These are phyloP conservation scores for Myriangium duriaei DNA, from an alignment of 2,329 filamentous ascomycete genomes.

Conservation along the genomic window DNA sequence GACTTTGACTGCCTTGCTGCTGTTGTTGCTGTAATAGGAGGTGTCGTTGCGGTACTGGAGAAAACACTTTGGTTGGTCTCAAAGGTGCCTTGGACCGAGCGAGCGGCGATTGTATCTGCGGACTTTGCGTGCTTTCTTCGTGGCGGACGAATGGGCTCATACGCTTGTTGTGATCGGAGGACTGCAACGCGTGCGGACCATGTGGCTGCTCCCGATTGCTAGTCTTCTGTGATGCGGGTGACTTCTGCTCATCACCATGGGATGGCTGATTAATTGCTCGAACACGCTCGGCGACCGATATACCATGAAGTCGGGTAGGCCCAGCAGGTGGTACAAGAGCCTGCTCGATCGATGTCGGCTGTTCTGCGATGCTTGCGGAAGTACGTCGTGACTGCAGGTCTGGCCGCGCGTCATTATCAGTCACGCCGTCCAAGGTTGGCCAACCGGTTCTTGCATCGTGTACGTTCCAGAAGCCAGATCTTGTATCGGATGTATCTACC, in stretches of 20 bases:
- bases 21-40: no score
- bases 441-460: not conserved
- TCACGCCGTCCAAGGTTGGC: constrained; percentile 5
- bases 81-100: constrained; percentile 5
- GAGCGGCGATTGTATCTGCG: not conserved
- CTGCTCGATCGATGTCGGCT: constrained; percentile 2
- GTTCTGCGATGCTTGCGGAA: constrained; percentile 3
- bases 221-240: not conserved
- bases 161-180: not conserved
- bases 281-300: constrained; percentile 12
- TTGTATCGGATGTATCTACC: constrained; percentile 9
- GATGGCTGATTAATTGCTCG: constrained; percentile 9
- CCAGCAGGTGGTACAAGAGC: not conserved
- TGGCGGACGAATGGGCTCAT: constrained; percentile 10
- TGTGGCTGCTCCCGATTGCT: not conserved
- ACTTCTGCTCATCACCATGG: not conserved
- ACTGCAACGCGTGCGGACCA: no score
- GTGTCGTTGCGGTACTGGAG: constrained; percentile 9
- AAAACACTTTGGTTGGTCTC: constrained; percentile 8
- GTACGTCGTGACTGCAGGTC: not conserved
- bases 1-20: no score
- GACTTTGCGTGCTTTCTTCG: constrained; percentile 3
- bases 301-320: constrained; percentile 2
- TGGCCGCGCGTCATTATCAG: constrained; percentile 1
- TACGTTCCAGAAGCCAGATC: constrained; percentile 3